Evolutionary conservation across 2,329 filamentous ascomycete species (phyloP).

Genomic region (Penicillium sp.): DNA sequence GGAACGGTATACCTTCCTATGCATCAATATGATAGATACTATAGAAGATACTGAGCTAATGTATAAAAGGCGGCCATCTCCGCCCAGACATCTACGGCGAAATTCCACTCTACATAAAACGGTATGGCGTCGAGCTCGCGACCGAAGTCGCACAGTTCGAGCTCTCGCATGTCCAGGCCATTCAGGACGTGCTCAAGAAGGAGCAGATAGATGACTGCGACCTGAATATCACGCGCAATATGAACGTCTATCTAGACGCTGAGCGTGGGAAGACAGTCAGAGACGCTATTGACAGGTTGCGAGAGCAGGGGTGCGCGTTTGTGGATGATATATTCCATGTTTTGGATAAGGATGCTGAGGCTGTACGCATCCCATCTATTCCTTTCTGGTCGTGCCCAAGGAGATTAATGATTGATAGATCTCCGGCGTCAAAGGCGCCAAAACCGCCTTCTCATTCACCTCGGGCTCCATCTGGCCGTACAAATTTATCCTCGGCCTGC

Average conservation of each 20-base stretch:
- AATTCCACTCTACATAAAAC: slow-evolving; percentile 34
- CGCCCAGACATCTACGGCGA: slow-evolving; percentile 42
- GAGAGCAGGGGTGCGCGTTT: slow-evolving; percentile 24
- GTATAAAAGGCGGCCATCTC: slow-evolving; percentile 35
- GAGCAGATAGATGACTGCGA: slow-evolving; percentile 47
- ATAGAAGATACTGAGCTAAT: neutral
- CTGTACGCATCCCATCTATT: slow-evolving; percentile 19
- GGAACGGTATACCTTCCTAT: slow-evolving; percentile 32
- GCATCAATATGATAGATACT: neutral
- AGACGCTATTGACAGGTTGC: slow-evolving; percentile 28
- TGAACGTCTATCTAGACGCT: slow-evolving; percentile 39
- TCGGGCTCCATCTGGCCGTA: slow-evolving; percentile 57
- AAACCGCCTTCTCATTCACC: slow-evolving; percentile 34
- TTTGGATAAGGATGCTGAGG: slow-evolving; percentile 26
- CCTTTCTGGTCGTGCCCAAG: neutral
- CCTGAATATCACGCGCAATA: slow-evolving; percentile 38
- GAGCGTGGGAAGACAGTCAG: slow-evolving; percentile 27
- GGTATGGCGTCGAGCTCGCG: slow-evolving; percentile 34
- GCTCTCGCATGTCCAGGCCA: slow-evolving; percentile 36
- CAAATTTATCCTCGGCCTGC: slow-evolving; percentile 62
- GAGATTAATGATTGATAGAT: slow-evolving; percentile 18
- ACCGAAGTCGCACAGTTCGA: slow-evolving; percentile 42
- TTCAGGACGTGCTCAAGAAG: slow-evolving; percentile 38
- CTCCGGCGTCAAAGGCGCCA: slow-evolving; percentile 39
- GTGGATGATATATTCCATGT: slow-evolving; percentile 29